A percentile compares a stretch with the other conserved stretches of the same genome.
phyloP scores from a whole-genome alignment of 768 basidiomycete genomes.

The Lyophyllum atratum region DNA sequence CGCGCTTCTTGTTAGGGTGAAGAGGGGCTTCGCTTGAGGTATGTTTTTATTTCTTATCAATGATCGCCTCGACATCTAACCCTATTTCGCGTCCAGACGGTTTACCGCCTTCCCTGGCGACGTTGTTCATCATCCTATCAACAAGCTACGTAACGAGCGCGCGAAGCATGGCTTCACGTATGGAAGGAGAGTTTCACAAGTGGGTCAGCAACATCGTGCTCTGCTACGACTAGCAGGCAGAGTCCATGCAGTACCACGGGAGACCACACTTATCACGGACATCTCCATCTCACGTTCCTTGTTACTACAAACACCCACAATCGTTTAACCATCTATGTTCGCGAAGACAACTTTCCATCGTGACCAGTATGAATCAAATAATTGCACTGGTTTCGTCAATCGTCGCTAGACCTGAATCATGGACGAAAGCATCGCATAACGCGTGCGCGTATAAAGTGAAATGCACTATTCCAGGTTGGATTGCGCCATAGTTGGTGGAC shows the following conservation, averaged over 20 bases:
- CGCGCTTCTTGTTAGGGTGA: slow-evolving; percentile 72
- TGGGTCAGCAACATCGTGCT: slow-evolving; percentile 4
- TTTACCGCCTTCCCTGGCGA: slow-evolving; percentile 41
- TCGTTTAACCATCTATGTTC: too few species aligned
- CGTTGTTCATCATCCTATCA: slow-evolving; percentile 64
- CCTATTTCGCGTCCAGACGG: slow-evolving; percentile 21
- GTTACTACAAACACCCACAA: not conserved
- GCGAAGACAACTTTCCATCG: too few species aligned
- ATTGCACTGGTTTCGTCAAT: too few species aligned
- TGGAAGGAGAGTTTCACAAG: slow-evolving; percentile 50
- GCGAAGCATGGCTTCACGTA: slow-evolving; percentile 70
- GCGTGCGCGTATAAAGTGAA: too few species aligned
- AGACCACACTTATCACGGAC: not conserved
- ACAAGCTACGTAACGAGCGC: slow-evolving; percentile 75
- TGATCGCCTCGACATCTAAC: not conserved
- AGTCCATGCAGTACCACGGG: not conserved
- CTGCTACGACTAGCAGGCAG: not conserved
- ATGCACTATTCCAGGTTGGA: too few species aligned
- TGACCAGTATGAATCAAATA: too few species aligned
- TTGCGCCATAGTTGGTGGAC: too few species aligned
- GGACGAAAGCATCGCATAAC: too few species aligned
- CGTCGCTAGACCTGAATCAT: too few species aligned
- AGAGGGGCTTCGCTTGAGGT: slow-evolving; percentile 59
- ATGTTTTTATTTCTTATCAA: slow-evolving; percentile 11
- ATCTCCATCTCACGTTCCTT: not conserved